A percentile compares a stretch with the other conserved stretches of the same genome.
Evolutionary conservation across 2,329 filamentous ascomycete species (phyloP).

Genomic region (Fusarium sp.): DNA sequence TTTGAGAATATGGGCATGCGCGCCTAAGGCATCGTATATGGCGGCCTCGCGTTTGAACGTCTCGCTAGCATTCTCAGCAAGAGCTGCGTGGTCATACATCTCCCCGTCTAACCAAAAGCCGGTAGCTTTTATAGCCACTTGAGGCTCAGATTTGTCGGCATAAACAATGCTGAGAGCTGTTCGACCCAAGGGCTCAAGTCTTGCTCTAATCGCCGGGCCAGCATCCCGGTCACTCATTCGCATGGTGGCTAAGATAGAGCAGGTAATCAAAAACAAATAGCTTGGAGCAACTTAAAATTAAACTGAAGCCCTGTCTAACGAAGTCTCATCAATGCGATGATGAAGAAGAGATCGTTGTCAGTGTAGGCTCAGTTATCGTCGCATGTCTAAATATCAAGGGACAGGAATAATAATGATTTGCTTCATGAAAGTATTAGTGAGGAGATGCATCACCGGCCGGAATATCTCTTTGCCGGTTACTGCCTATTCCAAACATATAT

Average conservation of each 20-base stretch:
- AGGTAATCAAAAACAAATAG: too few relatives aligned
- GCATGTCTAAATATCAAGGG: too few relatives aligned
- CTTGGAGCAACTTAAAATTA: too few relatives aligned
- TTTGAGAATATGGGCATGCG: fast-evolving
- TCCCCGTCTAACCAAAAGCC: background rate
- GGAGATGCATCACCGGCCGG: background rate
- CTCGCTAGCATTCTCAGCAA: background rate
- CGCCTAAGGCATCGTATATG: background rate
- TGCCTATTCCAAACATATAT: too few relatives aligned
- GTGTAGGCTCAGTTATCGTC: too few relatives aligned
- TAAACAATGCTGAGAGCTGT: background rate
- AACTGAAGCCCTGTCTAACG: too few relatives aligned
- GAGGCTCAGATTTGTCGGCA: background rate
- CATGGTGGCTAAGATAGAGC: background rate
- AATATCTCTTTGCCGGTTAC: background rate
- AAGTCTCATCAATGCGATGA: too few relatives aligned
- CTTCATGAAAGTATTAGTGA: too few relatives aligned
- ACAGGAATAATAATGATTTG: too few relatives aligned
- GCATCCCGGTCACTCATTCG: background rate
- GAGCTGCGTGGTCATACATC: background rate
- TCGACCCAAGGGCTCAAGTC: background rate
- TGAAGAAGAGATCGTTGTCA: too few relatives aligned
- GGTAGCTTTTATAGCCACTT: background rate
- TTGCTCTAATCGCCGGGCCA: background rate
- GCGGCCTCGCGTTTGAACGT: background rate